These are phyloP conservation scores for Colletotrichum abscissum DNA, from an alignment of 2,329 filamentous ascomycete genomes.

Conservation along the genomic window DNA sequence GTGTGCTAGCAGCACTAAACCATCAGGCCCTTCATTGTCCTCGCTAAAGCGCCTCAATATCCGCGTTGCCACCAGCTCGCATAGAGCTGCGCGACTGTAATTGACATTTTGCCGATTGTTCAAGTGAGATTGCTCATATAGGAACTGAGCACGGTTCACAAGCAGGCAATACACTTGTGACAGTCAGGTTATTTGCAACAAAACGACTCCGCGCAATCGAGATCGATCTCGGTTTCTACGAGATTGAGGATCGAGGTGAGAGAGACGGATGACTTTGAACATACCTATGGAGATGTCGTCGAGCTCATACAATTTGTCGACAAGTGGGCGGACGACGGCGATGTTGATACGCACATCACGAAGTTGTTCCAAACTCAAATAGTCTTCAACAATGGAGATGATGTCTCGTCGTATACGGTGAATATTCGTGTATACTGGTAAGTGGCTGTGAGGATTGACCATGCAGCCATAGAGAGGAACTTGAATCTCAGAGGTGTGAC, in stretches of 20 bases:
- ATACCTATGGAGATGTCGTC: constrained; percentile 82
- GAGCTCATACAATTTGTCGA: constrained; percentile 84
- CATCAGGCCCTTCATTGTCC: constrained; percentile 76
- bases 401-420: constrained; percentile 77
- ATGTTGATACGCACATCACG: constrained; percentile 85
- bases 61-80: constrained; percentile 83
- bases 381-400: constrained; percentile 70
- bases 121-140: constrained; percentile 80
- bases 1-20: constrained; percentile 79
- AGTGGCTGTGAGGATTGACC: constrained; percentile 67
- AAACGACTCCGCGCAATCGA: neutral
- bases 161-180: constrained; percentile 80
- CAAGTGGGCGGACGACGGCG: constrained; percentile 80
- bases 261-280: constrained; percentile 36
- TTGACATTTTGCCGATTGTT: constrained; percentile 85
- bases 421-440: constrained; percentile 83
- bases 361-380: constrained; percentile 78
- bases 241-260: neutral
- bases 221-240: neutral
- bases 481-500: constrained; percentile 47
- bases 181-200: constrained; percentile 6
- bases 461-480: constrained; percentile 63
- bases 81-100: constrained; percentile 80
- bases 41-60: constrained; percentile 84
- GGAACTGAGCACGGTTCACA: constrained; percentile 83